Evolutionary conservation across 2,329 filamentous ascomycete genomes (phyloP).

Genomic region (Aspergillus piperis): DNA sequence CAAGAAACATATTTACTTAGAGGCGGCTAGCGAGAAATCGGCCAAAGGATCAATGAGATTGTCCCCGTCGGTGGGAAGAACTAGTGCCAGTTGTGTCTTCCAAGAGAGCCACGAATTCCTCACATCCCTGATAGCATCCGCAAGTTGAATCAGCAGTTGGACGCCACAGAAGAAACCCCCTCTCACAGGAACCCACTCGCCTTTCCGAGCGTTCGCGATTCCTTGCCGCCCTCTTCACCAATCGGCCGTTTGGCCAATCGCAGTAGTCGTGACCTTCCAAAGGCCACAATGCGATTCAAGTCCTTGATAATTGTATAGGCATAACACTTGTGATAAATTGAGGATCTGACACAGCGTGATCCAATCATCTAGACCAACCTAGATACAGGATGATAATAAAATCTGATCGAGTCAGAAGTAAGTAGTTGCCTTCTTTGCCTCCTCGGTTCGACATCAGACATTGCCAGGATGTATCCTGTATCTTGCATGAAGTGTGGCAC

Average conservation of each 20-base stretch:
- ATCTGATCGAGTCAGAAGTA: not conserved
- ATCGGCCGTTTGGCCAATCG: not conserved
- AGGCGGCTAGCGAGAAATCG: not conserved
- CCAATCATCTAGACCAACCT: not conserved
- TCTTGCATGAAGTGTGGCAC: not conserved
- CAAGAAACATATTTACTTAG: not conserved
- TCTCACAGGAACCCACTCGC: not conserved
- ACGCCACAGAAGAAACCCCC: not conserved
- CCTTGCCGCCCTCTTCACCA: not conserved
- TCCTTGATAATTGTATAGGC: not conserved
- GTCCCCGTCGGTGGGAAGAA: not conserved
- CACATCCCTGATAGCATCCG: not conserved
- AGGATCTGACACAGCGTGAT: not conserved
- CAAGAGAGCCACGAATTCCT: not conserved
- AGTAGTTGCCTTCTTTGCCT: not conserved
- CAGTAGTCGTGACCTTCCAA: not conserved
- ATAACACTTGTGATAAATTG: not conserved
- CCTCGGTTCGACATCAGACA: not conserved
- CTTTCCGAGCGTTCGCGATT: not conserved
- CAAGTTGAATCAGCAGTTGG: slow-evolving; percentile 4
- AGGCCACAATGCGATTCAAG: too few relatives aligned
- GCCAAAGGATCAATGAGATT: not conserved
- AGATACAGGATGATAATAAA: not conserved
- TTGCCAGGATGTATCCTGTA: not conserved
- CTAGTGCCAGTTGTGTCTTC: not conserved